Evolutionary conservation across 164 flowering plant genomes (phyloP).

Genomic region (Tetracentron sinense): DNA sequence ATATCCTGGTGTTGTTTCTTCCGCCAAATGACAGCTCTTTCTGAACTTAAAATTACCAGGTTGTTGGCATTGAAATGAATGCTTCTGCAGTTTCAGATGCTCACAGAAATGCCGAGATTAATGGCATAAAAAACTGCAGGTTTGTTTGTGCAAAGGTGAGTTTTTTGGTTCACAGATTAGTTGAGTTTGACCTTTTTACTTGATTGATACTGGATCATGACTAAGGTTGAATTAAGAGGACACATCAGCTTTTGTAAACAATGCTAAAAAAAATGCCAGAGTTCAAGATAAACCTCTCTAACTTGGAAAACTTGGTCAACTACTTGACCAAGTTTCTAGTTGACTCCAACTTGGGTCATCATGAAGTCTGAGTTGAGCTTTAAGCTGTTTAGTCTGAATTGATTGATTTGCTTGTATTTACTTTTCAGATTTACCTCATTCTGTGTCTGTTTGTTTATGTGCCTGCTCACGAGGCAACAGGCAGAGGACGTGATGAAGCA

Average conservation of each 20-base stretch:
- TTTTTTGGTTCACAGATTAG: background rate
- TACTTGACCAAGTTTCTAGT: background rate
- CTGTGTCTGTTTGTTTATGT: background rate
- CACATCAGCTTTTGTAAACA: background rate
- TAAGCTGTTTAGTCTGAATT: background rate
- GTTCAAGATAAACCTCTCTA: background rate
- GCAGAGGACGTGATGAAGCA: constrained; percentile 91
- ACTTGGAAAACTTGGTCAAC: background rate
- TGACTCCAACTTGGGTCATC: background rate
- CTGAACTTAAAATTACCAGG: constrained; percentile 36
- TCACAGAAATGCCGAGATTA: constrained; percentile 80
- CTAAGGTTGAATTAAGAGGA: background rate
- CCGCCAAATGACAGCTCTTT: background rate
- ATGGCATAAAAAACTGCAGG: constrained; percentile 83
- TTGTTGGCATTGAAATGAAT: constrained; percentile 97
- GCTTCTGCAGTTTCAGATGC: constrained; percentile 96
- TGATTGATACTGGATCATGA: background rate
- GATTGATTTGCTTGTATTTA: background rate
- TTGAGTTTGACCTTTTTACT: background rate
- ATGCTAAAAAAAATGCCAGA: background rate
- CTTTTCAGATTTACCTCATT: background rate
- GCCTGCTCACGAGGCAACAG: constrained; percentile 31
- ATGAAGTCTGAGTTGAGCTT: background rate
- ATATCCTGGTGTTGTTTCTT: background rate
- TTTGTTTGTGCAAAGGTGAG: constrained; percentile 87